Evolutionary conservation across 1,284 basidiomycete species (phyloP).

Genomic region (Rhodotorula sp.): DNA sequence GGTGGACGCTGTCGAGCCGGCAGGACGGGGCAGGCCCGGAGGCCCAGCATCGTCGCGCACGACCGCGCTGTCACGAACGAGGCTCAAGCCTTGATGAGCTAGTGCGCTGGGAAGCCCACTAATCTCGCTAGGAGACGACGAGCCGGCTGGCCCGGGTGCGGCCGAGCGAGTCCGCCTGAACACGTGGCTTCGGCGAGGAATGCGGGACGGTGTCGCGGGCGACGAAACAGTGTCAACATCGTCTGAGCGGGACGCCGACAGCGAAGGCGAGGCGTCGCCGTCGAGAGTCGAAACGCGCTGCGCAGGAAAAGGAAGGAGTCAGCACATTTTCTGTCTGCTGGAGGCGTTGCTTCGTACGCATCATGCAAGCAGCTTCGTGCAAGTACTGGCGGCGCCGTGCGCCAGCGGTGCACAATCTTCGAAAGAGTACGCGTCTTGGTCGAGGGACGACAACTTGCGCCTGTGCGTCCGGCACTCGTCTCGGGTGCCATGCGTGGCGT

Average conservation of each 20-base stretch:
- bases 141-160: background rate
- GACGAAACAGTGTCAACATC: background rate
- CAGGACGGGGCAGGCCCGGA: no score
- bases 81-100: no score
- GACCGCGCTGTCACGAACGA: no score
- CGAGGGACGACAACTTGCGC: background rate
- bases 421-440: background rate
- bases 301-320: background rate
- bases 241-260: background rate
- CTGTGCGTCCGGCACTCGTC: background rate
- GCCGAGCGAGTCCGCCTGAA: conserved; percentile 22
- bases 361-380: background rate
- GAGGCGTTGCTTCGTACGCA: no score
- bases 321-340: background rate
- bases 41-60: no score
- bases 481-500: background rate
- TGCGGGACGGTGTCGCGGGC: background rate
- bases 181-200: background rate
- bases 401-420: background rate
- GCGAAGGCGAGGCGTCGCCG: background rate
- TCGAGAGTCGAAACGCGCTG: conserved; percentile 11
- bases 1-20: no score
- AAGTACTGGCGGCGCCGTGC: no score
- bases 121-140: background rate
- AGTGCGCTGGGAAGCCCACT: no score